These are phyloP conservation scores for Puccinellia tenuiflora DNA, from an alignment of 176 grass and related monocot species.

Conservation along the genomic window DNA sequence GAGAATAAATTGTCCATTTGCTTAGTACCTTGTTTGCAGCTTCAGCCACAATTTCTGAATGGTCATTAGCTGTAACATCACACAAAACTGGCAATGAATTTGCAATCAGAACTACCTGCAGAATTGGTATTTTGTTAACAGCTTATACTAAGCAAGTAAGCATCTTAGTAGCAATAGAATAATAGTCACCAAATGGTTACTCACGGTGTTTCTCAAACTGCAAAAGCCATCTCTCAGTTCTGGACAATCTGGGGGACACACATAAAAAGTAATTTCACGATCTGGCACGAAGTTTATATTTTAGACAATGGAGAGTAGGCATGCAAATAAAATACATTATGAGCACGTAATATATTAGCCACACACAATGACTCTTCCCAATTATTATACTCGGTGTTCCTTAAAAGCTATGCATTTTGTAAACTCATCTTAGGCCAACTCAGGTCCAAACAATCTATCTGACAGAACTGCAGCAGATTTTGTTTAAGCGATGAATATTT, in stretches of 20 bases:
- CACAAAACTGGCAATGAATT: constrained; percentile 88
- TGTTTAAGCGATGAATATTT: too few species aligned
- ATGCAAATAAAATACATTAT: not conserved
- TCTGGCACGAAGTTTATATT: not conserved
- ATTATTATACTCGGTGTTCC: too few species aligned
- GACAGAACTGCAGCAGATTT: too few species aligned
- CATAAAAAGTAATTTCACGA: not conserved
- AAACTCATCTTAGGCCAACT: too few species aligned
- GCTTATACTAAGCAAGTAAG: not conserved
- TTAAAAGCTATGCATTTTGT: too few species aligned
- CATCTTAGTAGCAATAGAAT: not conserved
- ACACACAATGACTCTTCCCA: too few species aligned
- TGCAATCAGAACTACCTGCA: constrained; percentile 88
- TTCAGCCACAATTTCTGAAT: constrained; percentile 95
- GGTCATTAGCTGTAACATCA: constrained; percentile 86
- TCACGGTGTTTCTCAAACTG: not conserved
- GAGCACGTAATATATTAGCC: not conserved
- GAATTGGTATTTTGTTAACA: constrained; percentile 12
- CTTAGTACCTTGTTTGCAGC: constrained; percentile 71
- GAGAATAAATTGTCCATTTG: constrained; percentile 11
- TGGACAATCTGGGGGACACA: not conserved
- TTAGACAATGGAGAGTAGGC: not conserved
- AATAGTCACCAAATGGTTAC: constrained; percentile 10
- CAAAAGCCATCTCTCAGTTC: not conserved
- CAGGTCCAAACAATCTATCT: too few species aligned